phyloP scores from a whole-genome alignment of 2,329 filamentous ascomycete genomes.

The Clonostachys solani region DNA sequence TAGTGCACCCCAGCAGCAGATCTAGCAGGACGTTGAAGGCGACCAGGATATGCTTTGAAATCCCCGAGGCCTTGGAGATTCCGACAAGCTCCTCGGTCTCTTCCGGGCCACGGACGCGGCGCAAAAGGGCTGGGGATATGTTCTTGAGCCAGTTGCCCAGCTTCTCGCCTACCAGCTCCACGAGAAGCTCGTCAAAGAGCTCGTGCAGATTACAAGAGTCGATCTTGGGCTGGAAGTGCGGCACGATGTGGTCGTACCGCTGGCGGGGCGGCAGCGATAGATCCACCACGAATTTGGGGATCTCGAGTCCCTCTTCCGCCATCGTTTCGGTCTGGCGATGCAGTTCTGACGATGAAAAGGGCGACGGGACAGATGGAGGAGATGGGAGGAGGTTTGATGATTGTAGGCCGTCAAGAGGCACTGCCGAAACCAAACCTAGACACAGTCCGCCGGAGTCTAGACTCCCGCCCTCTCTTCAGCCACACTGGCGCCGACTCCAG shows the following conservation, averaged over 20 bases:
- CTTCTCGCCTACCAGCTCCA: not conserved
- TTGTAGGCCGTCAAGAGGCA: too few relatives aligned
- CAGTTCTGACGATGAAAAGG: too few relatives aligned
- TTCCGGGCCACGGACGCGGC: conserved; percentile 45
- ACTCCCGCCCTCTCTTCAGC: too few relatives aligned
- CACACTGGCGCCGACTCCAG: too few relatives aligned
- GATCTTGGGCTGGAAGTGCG: not conserved
- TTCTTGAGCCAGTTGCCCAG: conserved; percentile 8
- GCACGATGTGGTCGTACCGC: not conserved
- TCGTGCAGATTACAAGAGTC: conserved; percentile 4
- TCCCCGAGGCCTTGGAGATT: conserved; percentile 42
- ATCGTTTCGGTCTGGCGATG: too few relatives aligned
- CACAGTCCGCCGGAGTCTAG: too few relatives aligned
- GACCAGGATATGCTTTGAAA: conserved; percentile 56
- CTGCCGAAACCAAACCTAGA: too few relatives aligned
- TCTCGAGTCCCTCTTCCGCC: not conserved
- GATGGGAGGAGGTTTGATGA: too few relatives aligned
- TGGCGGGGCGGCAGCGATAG: not conserved
- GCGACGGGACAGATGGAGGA: too few relatives aligned
- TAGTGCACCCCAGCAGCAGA: conserved; percentile 61
- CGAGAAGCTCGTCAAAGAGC: not conserved
- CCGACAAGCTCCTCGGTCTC: conserved; percentile 59
- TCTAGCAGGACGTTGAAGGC: conserved; percentile 61
- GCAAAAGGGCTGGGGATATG: conserved; percentile 27
- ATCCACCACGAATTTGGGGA: not conserved